Conservation (phyloP, 306 rosid genomes). For the Prunus mume region DNA sequence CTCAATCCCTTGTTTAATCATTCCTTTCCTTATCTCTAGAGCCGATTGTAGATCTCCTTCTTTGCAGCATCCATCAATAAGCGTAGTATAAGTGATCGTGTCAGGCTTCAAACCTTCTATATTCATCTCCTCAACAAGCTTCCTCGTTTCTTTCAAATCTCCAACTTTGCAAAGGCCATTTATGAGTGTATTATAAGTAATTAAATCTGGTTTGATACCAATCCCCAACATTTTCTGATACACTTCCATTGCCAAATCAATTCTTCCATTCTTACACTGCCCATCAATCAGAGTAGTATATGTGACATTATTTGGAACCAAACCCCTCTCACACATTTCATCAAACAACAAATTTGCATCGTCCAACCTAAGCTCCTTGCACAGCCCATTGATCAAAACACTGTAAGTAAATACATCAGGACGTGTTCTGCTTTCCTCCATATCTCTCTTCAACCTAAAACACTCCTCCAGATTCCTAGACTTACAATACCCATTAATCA, state of each 20-base stretch:
- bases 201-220: slow-evolving; percentile 68
- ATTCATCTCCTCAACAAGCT: slow-evolving; percentile 59
- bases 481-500: slow-evolving; percentile 72
- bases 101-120: slow-evolving; percentile 57
- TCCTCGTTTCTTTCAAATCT: slow-evolving; percentile 56
- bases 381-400: slow-evolving; percentile 66
- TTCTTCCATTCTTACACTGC: slow-evolving; percentile 57
- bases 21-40: slow-evolving; percentile 47
- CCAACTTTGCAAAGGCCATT: slow-evolving; percentile 85
- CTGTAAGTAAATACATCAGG: slow-evolving; percentile 83
- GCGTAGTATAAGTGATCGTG: slow-evolving; percentile 75
- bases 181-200: slow-evolving; percentile 64
- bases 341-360: slow-evolving; percentile 62
- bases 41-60: slow-evolving; percentile 72
- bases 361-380: slow-evolving; percentile 56
- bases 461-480: slow-evolving; percentile 48
- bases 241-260: slow-evolving; percentile 55
- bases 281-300: slow-evolving; percentile 77
- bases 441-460: slow-evolving; percentile 57
- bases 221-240: slow-evolving; percentile 58
- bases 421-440: slow-evolving; percentile 53
- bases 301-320: slow-evolving; percentile 65
- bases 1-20: slow-evolving; percentile 54
- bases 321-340: slow-evolving; percentile 62
- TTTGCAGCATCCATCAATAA: slow-evolving; percentile 81